Percentiles rank a stretch among this genome's conserved stretches.
Evolutionary conservation across 352 stramenopile species (phyloP).

Genomic region (Globisporangium iwayamae): DNA sequence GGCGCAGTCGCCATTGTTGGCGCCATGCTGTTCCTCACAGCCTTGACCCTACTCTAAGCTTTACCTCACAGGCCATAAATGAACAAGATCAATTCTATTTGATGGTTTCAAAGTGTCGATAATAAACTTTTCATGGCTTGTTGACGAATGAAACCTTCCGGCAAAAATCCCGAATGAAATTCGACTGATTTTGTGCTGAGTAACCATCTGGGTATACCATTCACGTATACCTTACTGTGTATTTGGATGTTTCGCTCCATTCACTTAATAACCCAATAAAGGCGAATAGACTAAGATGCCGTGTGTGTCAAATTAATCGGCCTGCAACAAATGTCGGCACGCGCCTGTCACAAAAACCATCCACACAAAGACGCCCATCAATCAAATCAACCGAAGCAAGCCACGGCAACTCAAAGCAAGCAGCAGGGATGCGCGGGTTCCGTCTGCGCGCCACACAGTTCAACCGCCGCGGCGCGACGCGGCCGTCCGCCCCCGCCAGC

Average conservation of each 20-base stretch:
- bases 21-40: background rate
- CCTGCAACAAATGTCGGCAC: too few relatives aligned
- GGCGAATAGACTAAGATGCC: too few relatives aligned
- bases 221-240: too few relatives aligned
- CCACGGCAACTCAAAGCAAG: background rate
- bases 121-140: background rate
- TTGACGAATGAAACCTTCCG: background rate
- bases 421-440: constrained; percentile 12
- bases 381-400: background rate
- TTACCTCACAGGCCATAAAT: background rate
- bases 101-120: background rate
- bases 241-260: too few relatives aligned
- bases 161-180: background rate
- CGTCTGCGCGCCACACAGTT: constrained; percentile 9
- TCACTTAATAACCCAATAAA: too few relatives aligned
- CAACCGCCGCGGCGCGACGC: background rate
- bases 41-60: background rate
- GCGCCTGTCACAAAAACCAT: background rate
- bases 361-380: background rate
- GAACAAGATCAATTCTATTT: background rate
- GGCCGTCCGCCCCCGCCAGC: background rate
- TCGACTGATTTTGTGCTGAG: background rate
- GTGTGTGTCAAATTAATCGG: too few relatives aligned
- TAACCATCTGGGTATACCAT: too few relatives aligned
- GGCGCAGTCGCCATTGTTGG: background rate